These are phyloP conservation scores for Adansonia rubrostipa DNA, from an alignment of 441 rosid species.

Conservation along the genomic window DNA sequence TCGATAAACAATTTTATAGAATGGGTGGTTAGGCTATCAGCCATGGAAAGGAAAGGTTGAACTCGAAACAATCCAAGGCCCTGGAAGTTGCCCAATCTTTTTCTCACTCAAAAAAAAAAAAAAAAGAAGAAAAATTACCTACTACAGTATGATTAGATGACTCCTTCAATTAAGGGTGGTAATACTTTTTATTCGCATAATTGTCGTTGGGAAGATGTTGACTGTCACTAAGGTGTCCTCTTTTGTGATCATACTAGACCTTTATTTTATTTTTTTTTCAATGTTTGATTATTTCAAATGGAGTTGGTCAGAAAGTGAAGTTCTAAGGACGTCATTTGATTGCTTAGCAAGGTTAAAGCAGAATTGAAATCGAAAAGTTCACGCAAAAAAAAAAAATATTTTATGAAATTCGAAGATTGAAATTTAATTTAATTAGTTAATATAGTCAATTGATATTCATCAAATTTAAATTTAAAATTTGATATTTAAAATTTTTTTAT, in stretches of 20 bases:
- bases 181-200: background rate
- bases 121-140: background rate
- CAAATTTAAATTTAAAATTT: too few relatives aligned
- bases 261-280: background rate
- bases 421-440: too few relatives aligned
- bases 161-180: background rate
- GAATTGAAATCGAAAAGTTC: too few relatives aligned
- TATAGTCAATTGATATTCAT: too few relatives aligned
- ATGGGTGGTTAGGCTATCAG: constrained; percentile 16
- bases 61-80: background rate
- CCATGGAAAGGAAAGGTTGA: background rate
- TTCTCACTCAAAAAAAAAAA: background rate
- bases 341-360: background rate
- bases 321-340: background rate
- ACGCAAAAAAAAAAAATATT: too few relatives aligned
- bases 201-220: background rate
- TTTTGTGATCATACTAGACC: background rate
- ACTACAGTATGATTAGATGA: background rate
- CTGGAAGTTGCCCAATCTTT: constrained; percentile 16
- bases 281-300: background rate
- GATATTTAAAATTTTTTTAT: too few relatives aligned
- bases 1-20: too few relatives aligned
- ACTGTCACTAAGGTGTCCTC: background rate
- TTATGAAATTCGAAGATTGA: too few relatives aligned
- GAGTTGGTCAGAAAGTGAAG: constrained; percentile 15